Evolutionary conservation across 2,329 filamentous ascomycete species (phyloP), one percentile per base, ranked within the genome.

Genomic region (Chrysosporium queenslandicum): DNA sequence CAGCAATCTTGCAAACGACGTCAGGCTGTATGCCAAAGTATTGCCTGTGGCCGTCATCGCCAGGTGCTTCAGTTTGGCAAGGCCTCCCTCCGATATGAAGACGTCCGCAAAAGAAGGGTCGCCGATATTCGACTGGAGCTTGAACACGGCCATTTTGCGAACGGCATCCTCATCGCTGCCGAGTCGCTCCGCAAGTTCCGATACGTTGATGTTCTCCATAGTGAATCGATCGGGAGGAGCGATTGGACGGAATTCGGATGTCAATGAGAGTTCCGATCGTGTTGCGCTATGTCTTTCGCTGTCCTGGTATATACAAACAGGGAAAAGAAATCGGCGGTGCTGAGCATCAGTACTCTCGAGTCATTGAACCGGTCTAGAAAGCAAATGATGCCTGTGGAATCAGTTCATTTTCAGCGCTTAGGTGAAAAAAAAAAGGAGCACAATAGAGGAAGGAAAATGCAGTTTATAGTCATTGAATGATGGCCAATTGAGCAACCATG

Each of bases 61-160:
- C 50, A 97, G 77, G 53, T 86, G 82, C 50, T 88, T 82, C 62
- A 98, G 74, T 59, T 91, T 82, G 59, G 82, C 77, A 58, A 97
- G 77, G 3, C 92, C 92, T 53, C 89, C 89, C 46, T 89, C 86
- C 48, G 85, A 82, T 56, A 97, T 94, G 73, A 98, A 98, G 61
- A 94, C 83, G 68, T 97, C 92, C 63, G 92, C 92, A 68, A 97
- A 97, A 47, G 89, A 86, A 23, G 91, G 91, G 71, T 98, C 92
- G 66, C 90, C 91, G 70, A 98, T 95, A 57, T 87, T 89, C 58
- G 81, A 85, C 71, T 98, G 92, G 59, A 98, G 81, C 74, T 96
- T 96, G 79, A 98, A 98, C 56, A 94, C 92, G 55, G 92, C 92
- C 87, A 97, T 96, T 71, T 98, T 98, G 64, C 90, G 87, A 60